A percentile compares a stretch with the other conserved stretches of the same genome.
Evolutionary conservation across 2,329 filamentous ascomycete genomes (phyloP).

Genomic region (Colletotrichum lupini): DNA sequence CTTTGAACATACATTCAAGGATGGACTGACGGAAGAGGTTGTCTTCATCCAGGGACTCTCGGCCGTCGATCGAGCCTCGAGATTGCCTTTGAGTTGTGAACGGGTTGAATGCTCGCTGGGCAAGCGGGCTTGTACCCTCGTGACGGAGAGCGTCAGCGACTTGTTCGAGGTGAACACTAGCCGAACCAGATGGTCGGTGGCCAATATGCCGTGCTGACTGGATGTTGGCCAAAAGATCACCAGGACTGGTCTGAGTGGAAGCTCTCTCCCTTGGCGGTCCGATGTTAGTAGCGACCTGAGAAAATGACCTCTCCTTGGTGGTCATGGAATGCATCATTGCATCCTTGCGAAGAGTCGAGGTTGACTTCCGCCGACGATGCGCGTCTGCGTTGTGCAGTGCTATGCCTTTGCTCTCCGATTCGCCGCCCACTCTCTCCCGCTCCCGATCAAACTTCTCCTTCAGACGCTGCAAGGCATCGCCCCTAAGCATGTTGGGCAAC

Average conservation of each 20-base stretch:
- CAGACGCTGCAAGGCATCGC: constrained; percentile 82
- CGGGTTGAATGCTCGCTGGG: constrained; percentile 64
- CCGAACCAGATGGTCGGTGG: constrained; percentile 49
- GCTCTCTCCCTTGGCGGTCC: constrained; percentile 53
- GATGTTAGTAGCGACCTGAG: constrained; percentile 54
- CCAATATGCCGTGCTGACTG: constrained; percentile 74
- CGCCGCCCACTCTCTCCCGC: constrained; percentile 81
- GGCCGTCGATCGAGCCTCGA: constrained; percentile 69
- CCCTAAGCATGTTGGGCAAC: constrained; percentile 88
- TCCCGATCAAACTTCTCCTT: constrained; percentile 95
- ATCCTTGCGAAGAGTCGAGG: constrained; percentile 81
- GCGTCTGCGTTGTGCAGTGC: constrained; percentile 85
- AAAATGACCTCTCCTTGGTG: constrained; percentile 57
- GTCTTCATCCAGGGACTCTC: constrained; percentile 90
- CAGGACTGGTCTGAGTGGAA: constrained; percentile 68
- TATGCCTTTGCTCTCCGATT: constrained; percentile 91
- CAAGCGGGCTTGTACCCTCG: constrained; percentile 57
- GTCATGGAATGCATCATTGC: constrained; percentile 75
- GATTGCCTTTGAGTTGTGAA: constrained; percentile 64
- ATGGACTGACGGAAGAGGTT: constrained; percentile 89
- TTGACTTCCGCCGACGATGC: constrained; percentile 76
- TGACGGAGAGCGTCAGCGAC: constrained; percentile 44
- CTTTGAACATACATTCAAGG: constrained; percentile 94
- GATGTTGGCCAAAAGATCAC: constrained; percentile 84
- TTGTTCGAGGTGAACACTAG: constrained; percentile 43